phyloP scores from a whole-genome alignment of 495 filamentous ascomycete species.

The Margaritispora aquatica region DNA sequence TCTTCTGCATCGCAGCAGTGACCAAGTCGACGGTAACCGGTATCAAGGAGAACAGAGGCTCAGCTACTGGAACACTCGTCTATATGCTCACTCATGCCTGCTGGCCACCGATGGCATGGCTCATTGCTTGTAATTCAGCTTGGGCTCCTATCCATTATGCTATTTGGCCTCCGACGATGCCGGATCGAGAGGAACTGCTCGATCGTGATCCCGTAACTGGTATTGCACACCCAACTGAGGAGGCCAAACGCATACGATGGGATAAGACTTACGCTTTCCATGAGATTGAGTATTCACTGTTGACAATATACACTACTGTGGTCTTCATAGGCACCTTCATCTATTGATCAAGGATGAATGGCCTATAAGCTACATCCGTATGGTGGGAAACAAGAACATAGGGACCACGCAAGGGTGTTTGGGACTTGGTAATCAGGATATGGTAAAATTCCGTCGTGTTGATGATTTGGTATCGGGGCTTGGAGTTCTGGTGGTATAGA shows the following conservation, averaged over 20 bases:
- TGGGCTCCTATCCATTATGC: slow-evolving; percentile 35
- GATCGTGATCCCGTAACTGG: slow-evolving; percentile 36
- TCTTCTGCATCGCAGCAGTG: slow-evolving; percentile 32
- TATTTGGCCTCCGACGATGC: slow-evolving; percentile 35
- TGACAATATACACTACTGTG: slow-evolving; percentile 29
- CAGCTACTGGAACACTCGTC: slow-evolving; percentile 27
- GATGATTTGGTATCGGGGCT: too few species aligned
- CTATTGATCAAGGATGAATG: not conserved
- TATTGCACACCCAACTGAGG: slow-evolving; percentile 35
- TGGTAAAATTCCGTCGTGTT: too few species aligned
- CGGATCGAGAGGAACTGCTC: slow-evolving; percentile 36
- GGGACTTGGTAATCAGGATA: too few species aligned
- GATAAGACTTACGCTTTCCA: slow-evolving; percentile 34
- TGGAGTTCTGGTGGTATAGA: too few species aligned
- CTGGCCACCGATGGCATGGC: slow-evolving; percentile 37
- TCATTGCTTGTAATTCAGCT: slow-evolving; percentile 29
- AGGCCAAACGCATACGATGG: slow-evolving; percentile 37
- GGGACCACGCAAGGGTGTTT: not conserved
- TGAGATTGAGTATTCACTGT: slow-evolving; percentile 34
- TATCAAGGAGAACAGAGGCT: slow-evolving; percentile 24
- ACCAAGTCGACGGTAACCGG: slow-evolving; percentile 33
- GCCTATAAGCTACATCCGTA: not conserved
- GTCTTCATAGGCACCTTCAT: slow-evolving; percentile 36
- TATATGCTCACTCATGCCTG: slow-evolving; percentile 39
- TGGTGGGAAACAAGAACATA: not conserved